A percentile compares a stretch with the other conserved stretches of the same genome.
These are phyloP conservation scores for Cercospora canescens DNA, from an alignment of 2,329 filamentous ascomycete species.

Conservation along the genomic window DNA sequence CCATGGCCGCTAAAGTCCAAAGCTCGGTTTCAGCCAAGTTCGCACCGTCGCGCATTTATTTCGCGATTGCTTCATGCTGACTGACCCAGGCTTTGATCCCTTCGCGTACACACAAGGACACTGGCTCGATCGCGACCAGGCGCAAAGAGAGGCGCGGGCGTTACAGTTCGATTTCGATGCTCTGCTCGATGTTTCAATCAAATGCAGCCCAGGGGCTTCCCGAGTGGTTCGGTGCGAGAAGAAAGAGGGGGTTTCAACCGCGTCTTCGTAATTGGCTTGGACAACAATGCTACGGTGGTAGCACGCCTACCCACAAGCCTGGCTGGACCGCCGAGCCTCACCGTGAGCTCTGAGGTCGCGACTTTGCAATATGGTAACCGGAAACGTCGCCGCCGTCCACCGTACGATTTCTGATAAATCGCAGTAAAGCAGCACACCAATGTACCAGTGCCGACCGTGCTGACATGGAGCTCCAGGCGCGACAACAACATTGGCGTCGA, in stretches of 20 bases:
- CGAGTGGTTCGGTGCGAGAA: not conserved
- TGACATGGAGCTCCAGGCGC: not conserved
- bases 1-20: not conserved
- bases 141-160: not conserved
- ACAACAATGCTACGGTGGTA: not conserved
- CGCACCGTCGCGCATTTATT: not conserved
- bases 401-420: not conserved
- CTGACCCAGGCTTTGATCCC: not conserved
- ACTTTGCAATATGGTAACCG: not conserved
- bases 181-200: not conserved
- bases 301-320: not conserved
- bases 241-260: not conserved
- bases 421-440: not conserved
- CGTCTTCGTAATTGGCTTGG: not conserved
- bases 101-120: not conserved
- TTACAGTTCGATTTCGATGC: not conserved
- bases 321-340: not conserved
- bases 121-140: not conserved
- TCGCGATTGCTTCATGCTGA: not conserved
- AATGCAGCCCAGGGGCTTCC: not conserved
- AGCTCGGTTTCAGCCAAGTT: not conserved
- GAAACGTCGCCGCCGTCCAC: too few species aligned
- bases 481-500: not conserved
- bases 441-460: not conserved
- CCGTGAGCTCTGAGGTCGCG: not conserved